A percentile compares a stretch with the other conserved stretches of the same genome.
Conservation (phyloP, 192 early-diverging fungal genomes). For the Entrophospora sp. region DNA sequence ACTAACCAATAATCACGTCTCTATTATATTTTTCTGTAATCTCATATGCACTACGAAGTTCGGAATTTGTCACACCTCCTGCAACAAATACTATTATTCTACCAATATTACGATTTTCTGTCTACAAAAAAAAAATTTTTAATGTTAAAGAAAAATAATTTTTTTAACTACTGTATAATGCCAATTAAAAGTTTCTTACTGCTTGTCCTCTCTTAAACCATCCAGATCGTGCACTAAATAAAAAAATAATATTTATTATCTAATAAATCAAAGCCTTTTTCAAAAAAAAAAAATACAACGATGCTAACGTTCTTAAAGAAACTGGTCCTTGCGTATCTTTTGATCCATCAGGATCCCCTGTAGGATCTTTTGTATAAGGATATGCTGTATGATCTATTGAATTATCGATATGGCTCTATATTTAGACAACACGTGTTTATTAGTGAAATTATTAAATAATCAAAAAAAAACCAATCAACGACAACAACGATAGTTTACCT, state of each 20-base stretch:
- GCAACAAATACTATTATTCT: constrained; percentile 67
- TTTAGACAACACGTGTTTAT: too few relatives aligned
- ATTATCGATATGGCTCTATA: constrained; percentile 44
- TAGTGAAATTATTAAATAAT: too few relatives aligned
- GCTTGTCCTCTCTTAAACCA: neutral
- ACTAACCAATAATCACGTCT: constrained; percentile 64
- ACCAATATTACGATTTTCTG: constrained; percentile 27
- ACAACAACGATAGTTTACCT: too few relatives aligned
- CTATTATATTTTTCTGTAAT: constrained; percentile 48
- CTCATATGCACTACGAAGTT: constrained; percentile 59
- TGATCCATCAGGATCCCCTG: constrained; percentile 30
- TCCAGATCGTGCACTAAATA: neutral
- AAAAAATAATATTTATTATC: constrained; percentile 3
- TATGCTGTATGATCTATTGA: constrained; percentile 52
- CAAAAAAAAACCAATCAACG: too few relatives aligned
- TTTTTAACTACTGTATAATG: neutral
- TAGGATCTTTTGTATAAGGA: constrained; percentile 55
- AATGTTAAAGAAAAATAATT: constrained; percentile 14
- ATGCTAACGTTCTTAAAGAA: constrained; percentile 26
- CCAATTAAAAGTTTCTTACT: neutral
- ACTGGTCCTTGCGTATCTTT: constrained; percentile 26
- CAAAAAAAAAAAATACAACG: constrained; percentile 13
- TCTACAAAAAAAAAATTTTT: neutral
- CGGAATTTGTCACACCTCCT: constrained; percentile 53
- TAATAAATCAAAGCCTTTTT: too few relatives aligned